Evolutionary conservation across 1,284 basidiomycete species (phyloP), one percentile per base, ranked within the genome.

Genomic region (Tausonia pullulans): DNA sequence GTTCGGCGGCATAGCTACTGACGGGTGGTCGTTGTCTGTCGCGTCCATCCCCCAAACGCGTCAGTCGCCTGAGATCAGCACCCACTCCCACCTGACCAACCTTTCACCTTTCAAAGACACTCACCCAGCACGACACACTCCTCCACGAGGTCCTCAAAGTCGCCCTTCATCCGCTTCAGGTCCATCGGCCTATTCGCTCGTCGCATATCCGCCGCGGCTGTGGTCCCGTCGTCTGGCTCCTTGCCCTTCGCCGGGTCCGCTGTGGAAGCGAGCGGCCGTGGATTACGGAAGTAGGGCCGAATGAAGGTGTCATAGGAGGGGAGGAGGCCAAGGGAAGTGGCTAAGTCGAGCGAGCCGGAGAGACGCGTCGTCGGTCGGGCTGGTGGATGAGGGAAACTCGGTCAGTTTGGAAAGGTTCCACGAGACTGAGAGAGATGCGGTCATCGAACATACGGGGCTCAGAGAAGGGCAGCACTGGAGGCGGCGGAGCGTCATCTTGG

Each of bases 281-380:
- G 58, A 40, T 62, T 62, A 7, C 61, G 51, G 44, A 66, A 66
- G 57, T 62, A 66, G 8, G 65, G 65, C 6, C 65, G 65, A 40
- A 66, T 61, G 51, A 59, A 66, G 50, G 53, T 27, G 57, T 66
- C 65, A 58, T 66, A 66, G 4, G 65, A 53, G 4, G 61, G 52
- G 10, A 56, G 61, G 51, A 66, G 61, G n/a, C 44, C 54, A 40
- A 66, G 65, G 43, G 50, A 50, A 1, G 61, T 45, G n/a, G 63
- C 41, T 10, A 66, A 57, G 58, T 66, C 65, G 43, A 60, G 53
- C 46, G 65, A 63, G 51, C 65, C 65, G 4, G 65, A 46, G n/a
- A 66, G 57, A 49, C 59, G 61, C 4, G 55, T 55, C 40, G 50
- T 51, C 9, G 62, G 56, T 43, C 58, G 48, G 2, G 56, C 41